Conservation (phyloP, 495 filamentous ascomycete species). For the Hypoxylon fuscum region DNA sequence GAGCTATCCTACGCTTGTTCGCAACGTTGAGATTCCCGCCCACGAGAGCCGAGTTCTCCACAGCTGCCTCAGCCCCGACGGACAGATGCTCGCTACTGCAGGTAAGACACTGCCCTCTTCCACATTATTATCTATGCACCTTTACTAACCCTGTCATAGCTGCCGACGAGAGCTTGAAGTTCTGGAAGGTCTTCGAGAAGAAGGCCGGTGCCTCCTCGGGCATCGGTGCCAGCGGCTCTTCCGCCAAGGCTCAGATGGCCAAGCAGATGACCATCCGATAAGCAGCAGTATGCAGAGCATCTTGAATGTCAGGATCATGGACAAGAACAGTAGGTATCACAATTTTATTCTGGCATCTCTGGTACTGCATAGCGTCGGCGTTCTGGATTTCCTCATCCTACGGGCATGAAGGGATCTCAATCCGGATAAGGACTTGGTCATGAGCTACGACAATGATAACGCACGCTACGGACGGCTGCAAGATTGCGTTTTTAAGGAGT, state of each 20-base stretch:
- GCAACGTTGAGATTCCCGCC: slow-evolving; percentile 98
- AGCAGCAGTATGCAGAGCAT: slow-evolving; percentile 24
- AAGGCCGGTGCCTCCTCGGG: slow-evolving; percentile 76
- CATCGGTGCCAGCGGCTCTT: slow-evolving; percentile 65
- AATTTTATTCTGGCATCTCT: slow-evolving; percentile 51
- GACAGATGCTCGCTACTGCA: slow-evolving; percentile 95
- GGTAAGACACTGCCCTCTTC: slow-evolving; percentile 51
- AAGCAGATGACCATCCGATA: slow-evolving; percentile 99
- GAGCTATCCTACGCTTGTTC: slow-evolving; percentile 95
- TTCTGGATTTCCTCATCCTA: slow-evolving; percentile 45
- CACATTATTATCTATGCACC: background rate
- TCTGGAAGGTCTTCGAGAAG: slow-evolving; percentile 99
- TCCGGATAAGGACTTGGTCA: slow-evolving; percentile 41
- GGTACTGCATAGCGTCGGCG: slow-evolving; percentile 54
- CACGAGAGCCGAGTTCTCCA: slow-evolving; percentile 97
- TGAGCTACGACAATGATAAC: slow-evolving; percentile 44
- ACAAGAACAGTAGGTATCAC: slow-evolving; percentile 58
- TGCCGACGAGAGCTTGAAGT: slow-evolving; percentile 96
- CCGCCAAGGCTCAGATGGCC: slow-evolving; percentile 71
- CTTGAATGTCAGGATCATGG: slow-evolving; percentile 40
- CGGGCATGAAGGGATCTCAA: slow-evolving; percentile 32
- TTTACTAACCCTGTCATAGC: slow-evolving; percentile 53
- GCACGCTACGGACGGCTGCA: slow-evolving; percentile 18
- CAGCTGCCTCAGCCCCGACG: slow-evolving; percentile 93
- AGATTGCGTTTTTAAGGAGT: slow-evolving; percentile 20